Base-by-base conservation (phyloP, 306 rosid species). In the Castanea mollissima region DNA sequence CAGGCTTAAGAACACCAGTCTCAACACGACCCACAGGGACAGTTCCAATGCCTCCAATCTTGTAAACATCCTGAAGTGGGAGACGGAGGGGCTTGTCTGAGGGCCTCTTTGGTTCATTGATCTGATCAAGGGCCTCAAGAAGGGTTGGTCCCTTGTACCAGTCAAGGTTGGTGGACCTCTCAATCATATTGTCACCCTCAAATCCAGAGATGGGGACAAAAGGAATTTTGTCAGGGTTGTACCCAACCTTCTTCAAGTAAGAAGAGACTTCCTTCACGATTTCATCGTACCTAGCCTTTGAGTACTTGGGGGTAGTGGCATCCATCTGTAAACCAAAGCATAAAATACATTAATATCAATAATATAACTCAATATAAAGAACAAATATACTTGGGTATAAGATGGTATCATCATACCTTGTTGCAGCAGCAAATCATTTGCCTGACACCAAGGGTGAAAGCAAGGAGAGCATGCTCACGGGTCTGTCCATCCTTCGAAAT, bases 91-190 rank as follows among this genome's bases (percentile, higher is more conserved):
- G 97, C 86, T 93, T 93, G 92, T 93, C 98, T 2, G 92, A 19
- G 20, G 98, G 98, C 71, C 98, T 89, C 89, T 91, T 93, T 12
- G 98, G 98, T 84, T 93, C 98, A 0, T 64, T 70, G 82, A 93
- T 79, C 81, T 69, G 19, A 83, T 93, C 98, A 54, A 93, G 98
- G 27, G 98, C 97, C 62, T 91, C 97, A 21, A 93, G 97, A 73
- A 93, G 95, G 57, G 97, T 93, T 23, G 98, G 98, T 6, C 98
- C 98, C 93, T 93, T 93, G 88, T 93, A 93, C 98, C 98, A 93
- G 83, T 93, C 98, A 14, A 93, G 97, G 86, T 93, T 93, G 35
- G 91, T 91, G 12, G 97, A 91, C 82, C 96, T 85, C 88, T 93
- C 94, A 60, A 93, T 93, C 98, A 93, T 91, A 87, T 93, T 93